Percentiles rank a stretch among this genome's conserved stretches.
Evolutionary conservation across 257 asterid species (phyloP).

Genomic region (Thymus quinquecostatus): DNA sequence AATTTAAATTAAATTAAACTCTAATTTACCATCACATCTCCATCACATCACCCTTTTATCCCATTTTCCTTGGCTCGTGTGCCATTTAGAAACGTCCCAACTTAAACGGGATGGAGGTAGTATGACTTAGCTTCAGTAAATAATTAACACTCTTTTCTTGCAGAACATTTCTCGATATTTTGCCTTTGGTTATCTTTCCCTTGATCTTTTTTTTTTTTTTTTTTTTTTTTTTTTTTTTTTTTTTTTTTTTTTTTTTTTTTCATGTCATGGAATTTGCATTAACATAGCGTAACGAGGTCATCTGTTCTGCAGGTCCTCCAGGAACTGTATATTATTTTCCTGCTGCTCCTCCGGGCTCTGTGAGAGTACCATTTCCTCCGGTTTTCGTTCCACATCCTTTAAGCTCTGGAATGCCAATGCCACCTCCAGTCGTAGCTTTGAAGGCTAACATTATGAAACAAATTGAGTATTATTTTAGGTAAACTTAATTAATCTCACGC

Average conservation of each 20-base stretch:
- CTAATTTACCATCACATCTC: too few species aligned
- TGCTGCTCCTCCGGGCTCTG: constrained; percentile 62
- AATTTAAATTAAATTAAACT: too few species aligned
- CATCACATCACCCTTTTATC: too few species aligned
- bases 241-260: constrained; percentile 2
- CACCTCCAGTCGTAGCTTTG: constrained; percentile 49
- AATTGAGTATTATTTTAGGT: constrained; percentile 95
- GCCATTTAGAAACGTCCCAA: too few species aligned
- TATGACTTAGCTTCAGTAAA: constrained; percentile 9
- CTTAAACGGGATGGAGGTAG: too few species aligned
- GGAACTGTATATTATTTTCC: constrained; percentile 64
- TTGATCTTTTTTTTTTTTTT: background rate
- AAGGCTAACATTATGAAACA: constrained; percentile 66
- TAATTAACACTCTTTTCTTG: background rate
- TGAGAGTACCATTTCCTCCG: constrained; percentile 70
- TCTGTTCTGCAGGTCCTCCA: constrained; percentile 62
- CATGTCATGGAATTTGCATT: constrained; percentile 17
- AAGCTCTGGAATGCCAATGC: constrained; percentile 52
- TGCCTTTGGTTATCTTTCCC: background rate
- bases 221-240: background rate
- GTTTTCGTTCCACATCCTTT: constrained; percentile 53
- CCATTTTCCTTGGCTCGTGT: too few species aligned
- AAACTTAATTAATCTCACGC: constrained; percentile 27
- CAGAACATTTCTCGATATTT: background rate
- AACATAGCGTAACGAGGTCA: constrained; percentile 24